Evolutionary conservation across 2,329 filamentous ascomycete species (phyloP).

Genomic region (Cryphonectria carpinicola): DNA sequence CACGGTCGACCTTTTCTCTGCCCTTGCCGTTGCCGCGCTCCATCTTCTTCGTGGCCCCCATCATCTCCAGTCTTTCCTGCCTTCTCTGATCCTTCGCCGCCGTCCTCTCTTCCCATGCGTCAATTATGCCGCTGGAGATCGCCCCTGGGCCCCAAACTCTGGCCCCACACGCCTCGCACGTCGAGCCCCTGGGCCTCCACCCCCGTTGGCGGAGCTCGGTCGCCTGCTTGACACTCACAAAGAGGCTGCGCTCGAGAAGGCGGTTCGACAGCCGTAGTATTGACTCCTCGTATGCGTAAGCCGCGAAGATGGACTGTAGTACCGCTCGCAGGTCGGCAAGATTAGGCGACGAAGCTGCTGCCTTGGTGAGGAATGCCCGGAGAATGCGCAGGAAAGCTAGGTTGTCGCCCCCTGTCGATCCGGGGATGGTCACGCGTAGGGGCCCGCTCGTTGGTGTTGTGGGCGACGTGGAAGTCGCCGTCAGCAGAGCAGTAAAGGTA

Average conservation of each 20-base stretch:
- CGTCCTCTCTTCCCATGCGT: constrained; percentile 75
- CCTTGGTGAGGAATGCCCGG: constrained; percentile 83
- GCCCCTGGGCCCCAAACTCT: constrained; percentile 84
- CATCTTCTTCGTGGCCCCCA: constrained; percentile 11
- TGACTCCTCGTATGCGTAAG: constrained; percentile 93
- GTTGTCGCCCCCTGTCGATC: constrained; percentile 50
- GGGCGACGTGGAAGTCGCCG: constrained; percentile 66
- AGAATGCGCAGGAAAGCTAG: constrained; percentile 87
- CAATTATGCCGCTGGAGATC: constrained; percentile 75
- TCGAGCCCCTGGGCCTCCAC: constrained; percentile 85
- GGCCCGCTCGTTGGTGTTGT: constrained; percentile 35
- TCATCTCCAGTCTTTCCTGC: constrained; percentile 46
- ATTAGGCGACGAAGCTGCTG: constrained; percentile 80
- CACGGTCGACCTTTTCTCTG: constrained; percentile 34
- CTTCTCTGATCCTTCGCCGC: constrained; percentile 50
- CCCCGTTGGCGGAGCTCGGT: constrained; percentile 77
- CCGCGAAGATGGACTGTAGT: constrained; percentile 86
- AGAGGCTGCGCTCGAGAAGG: constrained; percentile 86
- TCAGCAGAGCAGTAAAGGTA: constrained; percentile 84
- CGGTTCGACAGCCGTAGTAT: constrained; percentile 84
- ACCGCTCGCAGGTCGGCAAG: constrained; percentile 85
- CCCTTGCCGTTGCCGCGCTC: constrained; percentile 29
- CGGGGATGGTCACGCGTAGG: constrained; percentile 40
- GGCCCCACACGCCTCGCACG: constrained; percentile 83
- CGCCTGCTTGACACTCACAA: constrained; percentile 78